Base-by-base conservation (phyloP, 495 filamentous ascomycete genomes). In the Penicillium bialowiezense region DNA sequence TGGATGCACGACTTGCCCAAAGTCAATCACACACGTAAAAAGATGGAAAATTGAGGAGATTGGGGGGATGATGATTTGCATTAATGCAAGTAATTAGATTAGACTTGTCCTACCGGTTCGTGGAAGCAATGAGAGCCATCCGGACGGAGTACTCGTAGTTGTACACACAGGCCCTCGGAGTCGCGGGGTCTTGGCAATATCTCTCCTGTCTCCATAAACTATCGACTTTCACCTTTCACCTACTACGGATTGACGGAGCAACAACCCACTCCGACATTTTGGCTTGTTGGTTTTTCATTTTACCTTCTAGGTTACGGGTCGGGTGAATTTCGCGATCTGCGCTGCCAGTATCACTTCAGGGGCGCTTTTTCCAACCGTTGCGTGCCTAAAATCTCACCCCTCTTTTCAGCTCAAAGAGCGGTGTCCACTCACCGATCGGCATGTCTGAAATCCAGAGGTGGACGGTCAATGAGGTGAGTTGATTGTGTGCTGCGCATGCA, bases 381-480 rank as follows among this genome's bases (percentile, higher is more conserved):
- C 24, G 31, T 41, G 52, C 26, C 45, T 48, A 39, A 20, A 17
- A 26, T 10, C 41, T 41, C 33, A 29, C 41, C 33, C 21, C 38
- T 26, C 51, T 21, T 20, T 14, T 37, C 32, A 41, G 31, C 51
- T 38, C 41, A 57, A 57, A 53, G 39, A 58, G 55, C 55, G 55
- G 55, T 58, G 55, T 54, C 51, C 39, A 38, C 12, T 29, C 28
- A 28, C 38, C 23, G 56, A 56, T 63, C 59, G 50, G 49, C 59
- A 73, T 73, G 65, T 55, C 63, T 23, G 56, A 58, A 44, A 58
- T 73, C 55, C 63, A 66, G 49, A 67, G 55, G 46, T 75, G 71
- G 72, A 70, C 69, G 46, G 66, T 76, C 40, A 60, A 67, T 52
- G 67, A 73, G 70, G 70, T 73, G 48, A 26, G 43, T 45, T 55